A percentile compares a stretch with the other conserved stretches of the same genome.
phyloP scores from a whole-genome alignment of 2,329 filamentous ascomycete genomes.

The Leptographium procerum region DNA sequence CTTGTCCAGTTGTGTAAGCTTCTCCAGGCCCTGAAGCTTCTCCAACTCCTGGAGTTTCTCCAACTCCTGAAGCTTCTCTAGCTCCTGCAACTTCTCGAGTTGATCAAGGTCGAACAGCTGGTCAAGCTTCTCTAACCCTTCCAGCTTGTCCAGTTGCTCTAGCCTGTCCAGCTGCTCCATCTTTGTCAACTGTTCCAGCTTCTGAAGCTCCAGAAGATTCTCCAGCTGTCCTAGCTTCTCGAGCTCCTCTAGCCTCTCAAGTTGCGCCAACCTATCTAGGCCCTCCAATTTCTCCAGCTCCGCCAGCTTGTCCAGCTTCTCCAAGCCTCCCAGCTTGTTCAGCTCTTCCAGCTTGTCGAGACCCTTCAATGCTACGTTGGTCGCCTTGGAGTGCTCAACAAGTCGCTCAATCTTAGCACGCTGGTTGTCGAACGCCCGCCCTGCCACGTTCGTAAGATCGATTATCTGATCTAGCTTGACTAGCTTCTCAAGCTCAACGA shows the following conservation, averaged over 20 bases:
- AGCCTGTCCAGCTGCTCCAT: slow-evolving; percentile 55
- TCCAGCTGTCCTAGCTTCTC: slow-evolving; percentile 26
- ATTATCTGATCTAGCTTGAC: slow-evolving; percentile 10
- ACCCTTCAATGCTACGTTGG: not conserved
- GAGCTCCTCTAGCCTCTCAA: slow-evolving; percentile 10
- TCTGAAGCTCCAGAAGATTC: slow-evolving; percentile 26
- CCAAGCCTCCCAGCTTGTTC: not conserved
- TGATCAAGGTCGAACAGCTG: slow-evolving; percentile 1
- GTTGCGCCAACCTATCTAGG: not conserved
- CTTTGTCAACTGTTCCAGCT: slow-evolving; percentile 19
- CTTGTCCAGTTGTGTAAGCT: slow-evolving; percentile 63
- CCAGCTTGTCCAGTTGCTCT: slow-evolving; percentile 55
- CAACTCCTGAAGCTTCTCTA: not conserved
- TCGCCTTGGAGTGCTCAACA: not conserved
- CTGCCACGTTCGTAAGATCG: slow-evolving; percentile 6
- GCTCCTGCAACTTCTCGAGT: slow-evolving; percentile 26
- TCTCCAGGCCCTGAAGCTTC: slow-evolving; percentile 48
- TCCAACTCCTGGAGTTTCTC: slow-evolving; percentile 14
- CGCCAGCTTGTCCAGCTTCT: not conserved
- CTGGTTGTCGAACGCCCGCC: slow-evolving; percentile 10
- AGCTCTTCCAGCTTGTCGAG: not conserved
- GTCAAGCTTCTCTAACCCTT: not conserved
- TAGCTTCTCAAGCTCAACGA: slow-evolving; percentile 39
- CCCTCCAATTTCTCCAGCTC: slow-evolving; percentile 20
- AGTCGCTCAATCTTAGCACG: slow-evolving; percentile 10